These are phyloP conservation scores for Evansstolkia leycettana DNA, from an alignment of 495 filamentous ascomycete genomes.

Conservation along the genomic window DNA sequence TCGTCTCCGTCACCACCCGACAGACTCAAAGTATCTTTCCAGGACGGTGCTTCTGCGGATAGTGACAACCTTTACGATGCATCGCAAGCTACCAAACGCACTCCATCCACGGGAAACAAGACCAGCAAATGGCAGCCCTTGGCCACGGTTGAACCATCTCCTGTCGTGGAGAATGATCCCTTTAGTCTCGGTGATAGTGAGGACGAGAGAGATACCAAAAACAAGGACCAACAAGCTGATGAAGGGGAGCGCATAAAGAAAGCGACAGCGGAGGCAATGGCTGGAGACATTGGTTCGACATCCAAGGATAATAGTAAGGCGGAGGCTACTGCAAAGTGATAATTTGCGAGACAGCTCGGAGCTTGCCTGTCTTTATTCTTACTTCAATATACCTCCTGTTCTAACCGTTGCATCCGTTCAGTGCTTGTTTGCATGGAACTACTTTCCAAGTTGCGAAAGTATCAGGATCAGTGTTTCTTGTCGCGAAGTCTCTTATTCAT, in stretches of 20 bases:
- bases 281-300: conserved; percentile 16
- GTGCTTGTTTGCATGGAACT: too few species aligned
- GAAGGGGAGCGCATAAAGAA: conserved; percentile 60
- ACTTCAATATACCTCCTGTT: too few species aligned
- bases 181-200: conserved; percentile 95
- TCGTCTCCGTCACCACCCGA: conserved; percentile 48
- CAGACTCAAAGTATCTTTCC: conserved; percentile 66
- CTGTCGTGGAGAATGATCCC: conserved; percentile 83
- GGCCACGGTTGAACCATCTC: conserved; percentile 73
- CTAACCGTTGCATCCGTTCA: too few species aligned
- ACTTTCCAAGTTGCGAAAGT: too few species aligned
- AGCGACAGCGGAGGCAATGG: conserved; percentile 49
- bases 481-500: too few species aligned
- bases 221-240: conserved; percentile 48
- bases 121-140: conserved; percentile 95
- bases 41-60: conserved; percentile 61
- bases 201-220: conserved; percentile 75
- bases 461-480: too few species aligned
- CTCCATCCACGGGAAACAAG: conserved; percentile 39
- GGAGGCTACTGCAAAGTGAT: conserved; percentile 18
- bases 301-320: conserved; percentile 17
- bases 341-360: not conserved
- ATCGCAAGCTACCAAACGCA: conserved; percentile 38
- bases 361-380: not conserved
- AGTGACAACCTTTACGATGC: conserved; percentile 64